These are phyloP conservation scores for Sclerotinia nivalis DNA, from an alignment of 2,329 filamentous ascomycete species.

Conservation along the genomic window DNA sequence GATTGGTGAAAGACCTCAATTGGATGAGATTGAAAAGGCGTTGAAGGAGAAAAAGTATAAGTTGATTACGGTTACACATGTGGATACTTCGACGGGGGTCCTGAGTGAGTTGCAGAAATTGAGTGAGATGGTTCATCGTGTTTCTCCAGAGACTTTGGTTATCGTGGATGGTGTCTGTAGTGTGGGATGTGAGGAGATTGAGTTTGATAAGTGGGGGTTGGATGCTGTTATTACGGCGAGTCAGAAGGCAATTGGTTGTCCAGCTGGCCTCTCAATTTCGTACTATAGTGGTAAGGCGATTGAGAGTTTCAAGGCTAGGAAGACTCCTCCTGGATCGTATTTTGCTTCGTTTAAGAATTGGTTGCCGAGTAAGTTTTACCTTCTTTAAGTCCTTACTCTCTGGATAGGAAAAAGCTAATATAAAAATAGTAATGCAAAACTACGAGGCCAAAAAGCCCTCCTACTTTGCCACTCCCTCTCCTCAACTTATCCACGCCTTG, in stretches of 20 bases:
- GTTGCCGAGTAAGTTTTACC: constrained; percentile 69
- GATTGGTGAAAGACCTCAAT: constrained; percentile 83
- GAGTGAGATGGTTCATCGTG: constrained; percentile 76
- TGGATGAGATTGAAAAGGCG: constrained; percentile 84
- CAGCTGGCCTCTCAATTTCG: constrained; percentile 89
- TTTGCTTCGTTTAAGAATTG: constrained; percentile 98
- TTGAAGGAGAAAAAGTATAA: constrained; percentile 92
- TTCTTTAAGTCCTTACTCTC: not conserved
- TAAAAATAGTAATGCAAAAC: constrained; percentile 82
- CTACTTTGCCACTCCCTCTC: constrained; percentile 96
- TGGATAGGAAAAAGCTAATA: constrained; percentile 12
- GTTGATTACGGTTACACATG: constrained; percentile 90
- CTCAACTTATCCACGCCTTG: constrained; percentile 88
- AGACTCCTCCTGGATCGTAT: constrained; percentile 81
- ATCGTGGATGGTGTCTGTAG: constrained; percentile 97
- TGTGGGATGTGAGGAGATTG: constrained; percentile 92
- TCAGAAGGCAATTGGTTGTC: constrained; percentile 95
- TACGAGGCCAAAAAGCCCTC: constrained; percentile 97
- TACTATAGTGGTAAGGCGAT: constrained; percentile 92
- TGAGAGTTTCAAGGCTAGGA: constrained; percentile 74
- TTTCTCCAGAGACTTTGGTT: constrained; percentile 88
- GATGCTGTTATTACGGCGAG: constrained; percentile 92
- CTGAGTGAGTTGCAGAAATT: constrained; percentile 86
- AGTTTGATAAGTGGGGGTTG: constrained; percentile 91
- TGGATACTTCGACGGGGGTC: constrained; percentile 96